Conservation (phyloP, 495 filamentous ascomycete species). For the Aspergillus carlsbadensis region DNA sequence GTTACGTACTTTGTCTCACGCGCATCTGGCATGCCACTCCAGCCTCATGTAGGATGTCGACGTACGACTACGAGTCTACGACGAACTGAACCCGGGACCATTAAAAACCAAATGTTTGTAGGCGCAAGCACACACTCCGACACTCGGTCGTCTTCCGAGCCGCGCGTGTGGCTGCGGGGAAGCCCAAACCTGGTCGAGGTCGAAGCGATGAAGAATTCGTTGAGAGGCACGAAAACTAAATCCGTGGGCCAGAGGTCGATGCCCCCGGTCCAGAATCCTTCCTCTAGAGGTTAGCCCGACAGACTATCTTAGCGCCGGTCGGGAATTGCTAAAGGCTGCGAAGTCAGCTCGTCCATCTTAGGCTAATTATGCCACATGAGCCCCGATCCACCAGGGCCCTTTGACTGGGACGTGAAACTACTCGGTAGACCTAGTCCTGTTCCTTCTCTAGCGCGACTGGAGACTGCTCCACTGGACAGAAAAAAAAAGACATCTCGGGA, state of each 20-base stretch:
- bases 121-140: no score
- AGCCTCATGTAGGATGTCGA: neutral
- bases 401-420: slow-evolving; percentile 9
- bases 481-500: slow-evolving; percentile 12
- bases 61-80: no score
- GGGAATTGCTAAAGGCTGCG: neutral
- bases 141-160: slow-evolving; percentile 16
- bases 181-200: neutral
- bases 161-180: slow-evolving; percentile 18
- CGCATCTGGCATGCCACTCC: neutral
- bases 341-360: neutral
- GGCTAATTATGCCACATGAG: slow-evolving; percentile 23
- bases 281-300: slow-evolving; percentile 19
- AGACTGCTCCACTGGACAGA: slow-evolving; percentile 12
- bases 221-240: slow-evolving; percentile 2
- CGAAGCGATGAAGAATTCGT: slow-evolving; percentile 6
- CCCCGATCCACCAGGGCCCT: slow-evolving; percentile 15
- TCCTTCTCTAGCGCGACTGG: slow-evolving; percentile 6
- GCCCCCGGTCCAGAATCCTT: slow-evolving; percentile 27
- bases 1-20: neutral
- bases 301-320: neutral
- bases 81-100: neutral
- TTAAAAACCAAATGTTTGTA: neutral
- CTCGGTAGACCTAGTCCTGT: slow-evolving; percentile 15
- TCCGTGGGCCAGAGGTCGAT: slow-evolving; percentile 7